A percentile compares a stretch with the other conserved stretches of the same genome.
Conservation (phyloP, 164 flowering plant species). For the Dillenia turbinata region DNA sequence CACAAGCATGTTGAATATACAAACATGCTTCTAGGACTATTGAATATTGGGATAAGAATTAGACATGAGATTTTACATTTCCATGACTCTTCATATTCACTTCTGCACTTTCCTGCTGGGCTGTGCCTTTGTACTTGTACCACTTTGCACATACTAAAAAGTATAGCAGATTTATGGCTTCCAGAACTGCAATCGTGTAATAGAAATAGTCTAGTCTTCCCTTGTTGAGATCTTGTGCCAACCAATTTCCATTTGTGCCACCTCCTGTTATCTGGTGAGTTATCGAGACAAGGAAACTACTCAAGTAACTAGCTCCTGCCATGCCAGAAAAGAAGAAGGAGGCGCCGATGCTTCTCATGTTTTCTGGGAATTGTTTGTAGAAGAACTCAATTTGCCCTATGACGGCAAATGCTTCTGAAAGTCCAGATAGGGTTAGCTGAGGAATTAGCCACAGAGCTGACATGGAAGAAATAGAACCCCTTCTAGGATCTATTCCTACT, state of each 20-base stretch:
- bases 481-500: constrained; percentile 12
- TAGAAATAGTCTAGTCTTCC: constrained; percentile 47
- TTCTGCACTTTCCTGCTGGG: neutral
- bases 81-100: constrained; percentile 10
- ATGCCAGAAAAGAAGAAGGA: constrained; percentile 32
- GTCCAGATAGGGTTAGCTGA: constrained; percentile 38
- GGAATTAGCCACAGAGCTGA: constrained; percentile 45
- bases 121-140: constrained; percentile 41
- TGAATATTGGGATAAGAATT: neutral
- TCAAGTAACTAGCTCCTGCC: constrained; percentile 40
- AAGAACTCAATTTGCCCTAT: constrained; percentile 52
- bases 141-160: constrained; percentile 31
- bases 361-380: constrained; percentile 66
- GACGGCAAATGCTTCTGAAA: constrained; percentile 42
- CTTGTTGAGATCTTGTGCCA: constrained; percentile 39
- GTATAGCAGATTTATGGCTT: constrained; percentile 28
- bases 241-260: constrained; percentile 30
- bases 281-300: constrained; percentile 31
- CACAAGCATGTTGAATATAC: too few relatives aligned
- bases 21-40: too few relatives aligned
- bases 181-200: constrained; percentile 31
- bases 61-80: constrained; percentile 4
- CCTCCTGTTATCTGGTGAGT: constrained; percentile 34
- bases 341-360: constrained; percentile 59
- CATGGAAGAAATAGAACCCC: constrained; percentile 41